Conservation (phyloP, 768 basidiomycete species). For the Cystobasidium tubakii region DNA sequence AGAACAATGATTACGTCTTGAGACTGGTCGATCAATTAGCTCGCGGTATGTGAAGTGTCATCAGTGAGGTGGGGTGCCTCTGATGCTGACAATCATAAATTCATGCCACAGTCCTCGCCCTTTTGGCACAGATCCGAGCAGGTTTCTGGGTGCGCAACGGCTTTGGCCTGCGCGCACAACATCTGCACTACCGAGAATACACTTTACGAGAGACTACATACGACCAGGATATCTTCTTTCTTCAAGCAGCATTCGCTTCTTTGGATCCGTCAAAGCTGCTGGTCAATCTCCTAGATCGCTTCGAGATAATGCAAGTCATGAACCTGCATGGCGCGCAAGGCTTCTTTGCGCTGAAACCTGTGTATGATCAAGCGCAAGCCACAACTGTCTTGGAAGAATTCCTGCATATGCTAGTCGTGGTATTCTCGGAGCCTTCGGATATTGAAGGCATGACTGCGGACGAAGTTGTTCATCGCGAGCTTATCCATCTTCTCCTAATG, state of each 20-base stretch:
- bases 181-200: slow-evolving; percentile 92
- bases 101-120: slow-evolving; percentile 55
- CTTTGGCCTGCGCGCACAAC: slow-evolving; percentile 86
- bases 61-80: not conserved
- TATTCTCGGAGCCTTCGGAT: slow-evolving; percentile 73
- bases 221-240: slow-evolving; percentile 86
- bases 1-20: not conserved
- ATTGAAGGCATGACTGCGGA: slow-evolving; percentile 64
- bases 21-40: not conserved
- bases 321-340: slow-evolving; percentile 52
- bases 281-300: slow-evolving; percentile 81
- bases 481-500: slow-evolving; percentile 82
- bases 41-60: not conserved
- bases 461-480: slow-evolving; percentile 67
- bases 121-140: slow-evolving; percentile 90
- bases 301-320: slow-evolving; percentile 74
- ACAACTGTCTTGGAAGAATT: slow-evolving; percentile 87
- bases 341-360: slow-evolving; percentile 51
- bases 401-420: slow-evolving; percentile 75
- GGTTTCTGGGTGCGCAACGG: slow-evolving; percentile 98
- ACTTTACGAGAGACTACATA: slow-evolving; percentile 92
- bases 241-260: slow-evolving; percentile 75
- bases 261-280: slow-evolving; percentile 71
- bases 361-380: slow-evolving; percentile 65
- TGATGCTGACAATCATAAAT: not conserved